Percentiles rank a stretch among this genome's conserved stretches.
phyloP scores from a whole-genome alignment of 164 flowering plant species.

The Vitis cinerea region DNA sequence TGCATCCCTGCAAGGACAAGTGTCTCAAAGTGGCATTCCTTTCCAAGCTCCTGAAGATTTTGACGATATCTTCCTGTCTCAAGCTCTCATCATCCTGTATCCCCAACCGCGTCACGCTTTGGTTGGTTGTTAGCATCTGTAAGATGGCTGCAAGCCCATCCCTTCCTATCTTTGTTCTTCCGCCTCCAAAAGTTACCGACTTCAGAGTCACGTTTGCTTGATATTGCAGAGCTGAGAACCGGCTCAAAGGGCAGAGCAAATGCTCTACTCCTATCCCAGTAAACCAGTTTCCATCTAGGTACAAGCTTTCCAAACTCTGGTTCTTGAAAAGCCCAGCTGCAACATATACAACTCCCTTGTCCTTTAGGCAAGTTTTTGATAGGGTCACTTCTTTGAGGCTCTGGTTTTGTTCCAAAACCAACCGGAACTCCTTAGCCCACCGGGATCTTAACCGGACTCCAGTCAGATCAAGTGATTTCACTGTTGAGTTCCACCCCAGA shows the following conservation, averaged over 20 bases:
- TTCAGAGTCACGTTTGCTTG: constrained; percentile 83
- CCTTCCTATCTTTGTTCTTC: constrained; percentile 66
- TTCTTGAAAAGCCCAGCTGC: constrained; percentile 94
- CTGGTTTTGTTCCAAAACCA: constrained; percentile 77
- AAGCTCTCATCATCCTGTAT: constrained; percentile 70
- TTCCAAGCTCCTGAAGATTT: constrained; percentile 71
- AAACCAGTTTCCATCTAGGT: constrained; percentile 75
- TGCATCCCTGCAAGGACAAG: constrained; percentile 81
- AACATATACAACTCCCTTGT: constrained; percentile 81
- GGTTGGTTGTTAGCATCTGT: constrained; percentile 70
- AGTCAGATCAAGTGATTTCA: constrained; percentile 74
- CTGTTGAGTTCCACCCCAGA: constrained; percentile 75
- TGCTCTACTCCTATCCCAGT: constrained; percentile 80
- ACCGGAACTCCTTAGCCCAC: constrained; percentile 89
- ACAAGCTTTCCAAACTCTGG: constrained; percentile 50
- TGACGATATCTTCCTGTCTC: constrained; percentile 59
- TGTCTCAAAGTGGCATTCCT: constrained; percentile 64
- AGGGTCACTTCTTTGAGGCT: constrained; percentile 66
- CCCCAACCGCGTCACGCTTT: constrained; percentile 55
- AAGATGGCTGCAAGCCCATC: constrained; percentile 69
- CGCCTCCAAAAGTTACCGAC: constrained; percentile 73
- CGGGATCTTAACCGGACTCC: constrained; percentile 72
- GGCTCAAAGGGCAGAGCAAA: constrained; percentile 81
- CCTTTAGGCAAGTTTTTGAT: constrained; percentile 71
- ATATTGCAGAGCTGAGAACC: constrained; percentile 70